These are phyloP conservation scores for Epichloe glyceriae DNA, from an alignment of 2,329 filamentous ascomycete species.

Conservation along the genomic window DNA sequence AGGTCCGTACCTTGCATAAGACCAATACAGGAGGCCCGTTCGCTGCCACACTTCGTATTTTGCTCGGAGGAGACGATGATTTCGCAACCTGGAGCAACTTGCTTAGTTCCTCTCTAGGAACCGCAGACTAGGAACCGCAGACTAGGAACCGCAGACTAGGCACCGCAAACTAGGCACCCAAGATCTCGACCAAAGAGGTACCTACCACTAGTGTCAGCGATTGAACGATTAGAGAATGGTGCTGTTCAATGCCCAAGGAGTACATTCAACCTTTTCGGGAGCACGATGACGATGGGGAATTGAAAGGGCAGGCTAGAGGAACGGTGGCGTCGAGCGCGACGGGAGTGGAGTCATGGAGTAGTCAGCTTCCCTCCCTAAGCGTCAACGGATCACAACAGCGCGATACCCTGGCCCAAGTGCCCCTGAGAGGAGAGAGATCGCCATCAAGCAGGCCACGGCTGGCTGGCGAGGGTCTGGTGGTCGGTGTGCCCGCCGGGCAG, in stretches of 20 bases:
- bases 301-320: neutral
- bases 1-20: slow-evolving; percentile 1
- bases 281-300: too few species aligned
- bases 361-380: neutral
- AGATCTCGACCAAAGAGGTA: too few species aligned
- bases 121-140: too few species aligned
- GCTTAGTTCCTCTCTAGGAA: too few species aligned
- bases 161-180: too few species aligned
- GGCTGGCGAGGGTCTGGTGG: neutral
- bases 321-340: neutral
- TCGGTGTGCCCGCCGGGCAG: neutral
- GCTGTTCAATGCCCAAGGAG: too few species aligned
- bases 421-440: neutral
- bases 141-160: too few species aligned
- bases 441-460: neutral
- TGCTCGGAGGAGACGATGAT: neutral
- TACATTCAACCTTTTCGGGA: too few species aligned
- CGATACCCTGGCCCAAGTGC: neutral
- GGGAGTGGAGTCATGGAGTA: neutral
- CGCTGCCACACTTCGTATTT: neutral
- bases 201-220: too few species aligned
- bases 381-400: neutral
- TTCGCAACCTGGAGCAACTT: too few species aligned
- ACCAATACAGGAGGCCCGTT: neutral
- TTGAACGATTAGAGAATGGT: too few species aligned